Evolutionary conservation across 495 filamentous ascomycete genomes (phyloP).

Genomic region (Astrothelium subdiscretum): DNA sequence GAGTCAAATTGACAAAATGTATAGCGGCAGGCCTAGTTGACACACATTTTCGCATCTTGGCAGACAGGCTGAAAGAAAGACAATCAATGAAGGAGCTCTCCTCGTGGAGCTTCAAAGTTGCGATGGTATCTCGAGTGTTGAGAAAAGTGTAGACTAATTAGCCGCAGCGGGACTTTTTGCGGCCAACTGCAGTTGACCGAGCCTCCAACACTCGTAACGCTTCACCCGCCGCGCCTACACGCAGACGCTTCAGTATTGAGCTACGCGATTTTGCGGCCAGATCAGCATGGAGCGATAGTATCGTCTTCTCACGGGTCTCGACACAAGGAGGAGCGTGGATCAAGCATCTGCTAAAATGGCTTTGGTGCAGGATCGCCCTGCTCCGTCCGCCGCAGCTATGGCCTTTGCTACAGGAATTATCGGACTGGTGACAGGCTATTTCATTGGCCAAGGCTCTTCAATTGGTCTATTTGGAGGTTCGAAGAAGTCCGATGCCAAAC

Average conservation of each 20-base stretch:
- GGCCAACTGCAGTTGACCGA: too few species aligned
- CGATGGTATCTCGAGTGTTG: not conserved
- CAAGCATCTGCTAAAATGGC: conserved; percentile 4
- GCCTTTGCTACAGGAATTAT: conserved; percentile 29
- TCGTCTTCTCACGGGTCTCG: not conserved
- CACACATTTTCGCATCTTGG: not conserved
- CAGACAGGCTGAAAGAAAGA: not conserved
- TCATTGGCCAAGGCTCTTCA: conserved; percentile 30
- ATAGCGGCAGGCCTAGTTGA: not conserved
- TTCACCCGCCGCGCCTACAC: too few species aligned
- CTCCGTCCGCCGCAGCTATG: conserved; percentile 27
- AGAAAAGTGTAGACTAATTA: not conserved
- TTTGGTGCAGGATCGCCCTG: conserved; percentile 19
- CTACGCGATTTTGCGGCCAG: too few species aligned
- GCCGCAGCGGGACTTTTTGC: too few species aligned
- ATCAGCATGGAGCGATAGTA: not conserved
- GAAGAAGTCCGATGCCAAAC: conserved; percentile 5
- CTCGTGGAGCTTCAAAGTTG: not conserved
- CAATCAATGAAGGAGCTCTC: not conserved
- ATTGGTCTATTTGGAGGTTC: conserved; percentile 26
- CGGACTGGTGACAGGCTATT: conserved; percentile 28
- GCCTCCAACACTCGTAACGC: too few species aligned
- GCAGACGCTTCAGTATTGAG: too few species aligned
- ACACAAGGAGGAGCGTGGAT: not conserved
- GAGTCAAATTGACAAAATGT: not conserved